Conservation (phyloP, 345 rosid genomes). For the Aethionema arabicum region DNA sequence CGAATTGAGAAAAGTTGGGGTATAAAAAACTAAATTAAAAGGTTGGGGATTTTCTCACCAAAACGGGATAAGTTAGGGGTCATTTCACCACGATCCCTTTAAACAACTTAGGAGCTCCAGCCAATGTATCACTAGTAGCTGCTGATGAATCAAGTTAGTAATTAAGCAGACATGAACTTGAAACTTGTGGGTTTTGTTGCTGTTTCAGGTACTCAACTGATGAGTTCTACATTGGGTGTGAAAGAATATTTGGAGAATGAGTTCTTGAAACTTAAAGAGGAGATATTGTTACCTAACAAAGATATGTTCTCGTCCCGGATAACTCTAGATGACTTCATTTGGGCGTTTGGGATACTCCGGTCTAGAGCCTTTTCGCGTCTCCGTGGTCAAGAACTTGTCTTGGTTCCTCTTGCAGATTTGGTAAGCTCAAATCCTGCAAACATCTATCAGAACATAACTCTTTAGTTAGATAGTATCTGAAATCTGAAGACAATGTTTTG, state of each 20-base stretch:
- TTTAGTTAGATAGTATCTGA: background rate
- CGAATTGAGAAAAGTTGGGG: too few relatives aligned
- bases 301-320: slow-evolving; percentile 64
- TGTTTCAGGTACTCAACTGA: slow-evolving; percentile 69
- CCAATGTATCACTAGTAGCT: slow-evolving; percentile 6
- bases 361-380: slow-evolving; percentile 90
- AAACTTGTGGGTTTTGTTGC: slow-evolving; percentile 5
- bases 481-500: slow-evolving; percentile 9
- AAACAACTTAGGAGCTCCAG: too few relatives aligned
- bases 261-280: slow-evolving; percentile 61
- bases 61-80: too few relatives aligned
- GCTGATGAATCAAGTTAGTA: background rate
- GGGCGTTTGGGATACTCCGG: slow-evolving; percentile 92
- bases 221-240: slow-evolving; percentile 68
- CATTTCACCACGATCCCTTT: too few relatives aligned
- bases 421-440: slow-evolving; percentile 44
- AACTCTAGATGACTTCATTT: slow-evolving; percentile 63
- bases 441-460: background rate
- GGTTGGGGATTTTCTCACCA: too few relatives aligned
- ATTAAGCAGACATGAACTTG: background rate
- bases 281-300: slow-evolving; percentile 56
- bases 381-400: slow-evolving; percentile 81
- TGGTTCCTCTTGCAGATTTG: slow-evolving; percentile 91
- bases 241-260: slow-evolving; percentile 63
- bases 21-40: too few relatives aligned